Evolutionary conservation across 2,329 filamentous ascomycete species (phyloP).

Genomic region (Colletotrichum aenigma): DNA sequence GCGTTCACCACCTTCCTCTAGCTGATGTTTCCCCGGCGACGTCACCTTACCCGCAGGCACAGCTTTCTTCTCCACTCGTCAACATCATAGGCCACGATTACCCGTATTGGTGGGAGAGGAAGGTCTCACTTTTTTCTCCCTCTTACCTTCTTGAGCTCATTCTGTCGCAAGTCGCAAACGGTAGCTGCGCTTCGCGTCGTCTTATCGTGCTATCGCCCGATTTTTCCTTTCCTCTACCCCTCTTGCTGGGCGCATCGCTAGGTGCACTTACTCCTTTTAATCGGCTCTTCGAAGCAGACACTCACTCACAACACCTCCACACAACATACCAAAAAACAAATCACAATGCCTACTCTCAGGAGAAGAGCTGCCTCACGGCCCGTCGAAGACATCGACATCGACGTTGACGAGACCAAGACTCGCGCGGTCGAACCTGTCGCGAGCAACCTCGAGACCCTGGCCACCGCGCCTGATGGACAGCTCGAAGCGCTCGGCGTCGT

Average conservation of each 20-base stretch:
- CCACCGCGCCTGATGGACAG: constrained; percentile 11
- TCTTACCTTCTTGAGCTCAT: constrained; percentile 1
- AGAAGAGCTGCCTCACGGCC: constrained; percentile 4
- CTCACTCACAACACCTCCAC: neutral
- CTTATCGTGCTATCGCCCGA: neutral
- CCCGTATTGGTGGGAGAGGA: neutral
- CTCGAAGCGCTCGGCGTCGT: constrained; percentile 21
- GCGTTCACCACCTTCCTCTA: constrained; percentile 7
- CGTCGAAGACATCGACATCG: constrained; percentile 1
- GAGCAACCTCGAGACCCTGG: constrained; percentile 17
- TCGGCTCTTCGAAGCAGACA: neutral
- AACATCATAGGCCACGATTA: constrained; percentile 12
- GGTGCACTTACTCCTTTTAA: neutral
- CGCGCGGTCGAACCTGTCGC: constrained; percentile 21
- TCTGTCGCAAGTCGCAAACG: constrained; percentile 15
- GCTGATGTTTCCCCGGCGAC: constrained; percentile 23
- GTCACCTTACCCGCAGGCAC: constrained; percentile 17
- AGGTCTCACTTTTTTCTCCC: constrained; percentile 7
- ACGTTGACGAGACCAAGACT: constrained; percentile 14
- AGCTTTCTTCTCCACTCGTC: constrained; percentile 13
- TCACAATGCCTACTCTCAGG: constrained; percentile 17
- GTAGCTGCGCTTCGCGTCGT: neutral
- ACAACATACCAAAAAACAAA: neutral
- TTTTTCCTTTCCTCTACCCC: neutral
- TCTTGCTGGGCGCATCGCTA: neutral